Base-by-base conservation (phyloP, 495 filamentous ascomycete genomes). In the Antarctomyces pellizariae region DNA sequence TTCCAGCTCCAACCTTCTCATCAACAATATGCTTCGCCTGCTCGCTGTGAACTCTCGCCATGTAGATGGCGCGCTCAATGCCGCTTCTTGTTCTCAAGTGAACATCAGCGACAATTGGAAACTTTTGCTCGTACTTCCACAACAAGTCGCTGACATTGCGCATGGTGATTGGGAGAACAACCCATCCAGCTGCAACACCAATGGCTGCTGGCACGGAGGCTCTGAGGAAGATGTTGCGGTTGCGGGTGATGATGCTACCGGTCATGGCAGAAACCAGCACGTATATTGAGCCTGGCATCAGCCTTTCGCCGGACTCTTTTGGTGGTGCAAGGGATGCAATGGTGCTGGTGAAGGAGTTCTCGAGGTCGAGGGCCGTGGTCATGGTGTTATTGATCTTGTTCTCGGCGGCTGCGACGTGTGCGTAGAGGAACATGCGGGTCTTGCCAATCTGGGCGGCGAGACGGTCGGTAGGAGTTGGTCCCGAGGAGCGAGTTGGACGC, bases 201-300 rank as follows among this genome's bases (percentile, higher is more conserved):
- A 84, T 61, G 13, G 62, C 64, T 10, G 78, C 42, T 10, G 77
- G 86, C 3, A 74, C 57, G 8, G 64, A 50, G 19, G 64, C 64
- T 22, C 84, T 64, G 14, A 95, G 54, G 32, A 90, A 45, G 22
- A 92, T 56, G 37, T 74, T 77, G 22, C 84, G 66, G 54, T 89
- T 86, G 27, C 86, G 64, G 23, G 75, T 61, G 16, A 90, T 53
- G 43, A 97, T 93, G 37, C 66, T 75, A 36, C 83, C 83, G 16
- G 83, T 73, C 80, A 97, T 91, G 33, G 75, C 67, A 7, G 79
- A 65, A 2, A 97, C 79, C 8, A 91, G 65, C 18, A 91, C 78
- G 53, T 93, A 93, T 34, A 93, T 59, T 19, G 66, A 48, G 3
- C 82, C 79, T 14, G 86, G 86, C 44, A 90, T 64, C 9, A 95